A percentile compares a stretch with the other conserved stretches of the same genome.
Evolutionary conservation across 257 asterid species (phyloP).

Genomic region (Lycium ferocissimum): DNA sequence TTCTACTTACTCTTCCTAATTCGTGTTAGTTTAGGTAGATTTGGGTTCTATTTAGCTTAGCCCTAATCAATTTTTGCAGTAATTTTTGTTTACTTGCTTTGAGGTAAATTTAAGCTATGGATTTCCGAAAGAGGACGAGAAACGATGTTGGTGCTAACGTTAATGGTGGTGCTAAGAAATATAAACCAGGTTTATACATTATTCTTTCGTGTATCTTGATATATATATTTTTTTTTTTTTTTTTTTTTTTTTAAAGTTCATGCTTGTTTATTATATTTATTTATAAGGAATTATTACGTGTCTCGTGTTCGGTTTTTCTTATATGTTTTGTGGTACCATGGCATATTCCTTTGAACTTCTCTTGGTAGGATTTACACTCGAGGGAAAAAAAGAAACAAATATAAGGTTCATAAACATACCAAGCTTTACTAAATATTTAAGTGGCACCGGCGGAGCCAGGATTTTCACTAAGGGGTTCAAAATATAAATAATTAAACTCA

Average conservation of each 20-base stretch:
- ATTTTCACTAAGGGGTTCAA: too few species aligned
- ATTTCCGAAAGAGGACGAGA: slow-evolving; percentile 11
- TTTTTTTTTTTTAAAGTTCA: too few species aligned
- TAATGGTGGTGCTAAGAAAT: slow-evolving; percentile 27
- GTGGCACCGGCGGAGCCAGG: too few species aligned
- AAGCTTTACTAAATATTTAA: too few species aligned
- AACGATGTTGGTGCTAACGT: not conserved
- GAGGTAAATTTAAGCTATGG: slow-evolving; percentile 8
- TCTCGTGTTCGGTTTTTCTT: not conserved
- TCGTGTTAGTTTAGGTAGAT: not conserved
- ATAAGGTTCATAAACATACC: too few species aligned
- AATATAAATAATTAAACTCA: too few species aligned
- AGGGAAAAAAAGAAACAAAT: not conserved
- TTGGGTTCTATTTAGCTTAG: not conserved
- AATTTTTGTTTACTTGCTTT: not conserved
- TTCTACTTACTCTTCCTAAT: not conserved
- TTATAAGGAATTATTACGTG: not conserved
- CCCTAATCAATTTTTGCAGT: not conserved
- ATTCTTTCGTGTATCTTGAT: not conserved
- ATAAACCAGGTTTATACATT: slow-evolving; percentile 21
- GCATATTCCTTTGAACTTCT: not conserved
- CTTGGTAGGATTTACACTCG: not conserved
- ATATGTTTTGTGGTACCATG: not conserved
- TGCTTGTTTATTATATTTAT: not conserved
- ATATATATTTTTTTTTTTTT: not conserved